Percentiles rank a stretch among this genome's conserved stretches.
These are phyloP conservation scores for Globisporangium nagaii DNA, from an alignment of 352 stramenopile species.

Conservation along the genomic window DNA sequence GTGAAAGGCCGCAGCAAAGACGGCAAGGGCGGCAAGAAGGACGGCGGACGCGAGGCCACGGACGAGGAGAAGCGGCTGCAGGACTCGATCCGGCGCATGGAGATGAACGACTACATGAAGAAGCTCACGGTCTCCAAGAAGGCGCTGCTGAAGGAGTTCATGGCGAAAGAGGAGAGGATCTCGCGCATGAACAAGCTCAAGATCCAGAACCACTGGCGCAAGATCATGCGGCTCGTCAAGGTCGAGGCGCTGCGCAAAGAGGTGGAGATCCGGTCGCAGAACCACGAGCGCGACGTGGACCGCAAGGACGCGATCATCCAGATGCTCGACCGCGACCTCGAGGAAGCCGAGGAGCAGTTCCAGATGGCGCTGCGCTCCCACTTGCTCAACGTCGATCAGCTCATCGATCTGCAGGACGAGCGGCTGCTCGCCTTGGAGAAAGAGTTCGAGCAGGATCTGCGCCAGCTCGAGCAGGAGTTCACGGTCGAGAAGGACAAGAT, in stretches of 20 bases:
- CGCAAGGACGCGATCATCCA: conserved; percentile 93
- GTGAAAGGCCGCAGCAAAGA: conserved; percentile 80
- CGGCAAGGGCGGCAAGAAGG: conserved; percentile 53
- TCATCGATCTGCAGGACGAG: conserved; percentile 90
- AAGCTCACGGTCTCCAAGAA: conserved; percentile 78
- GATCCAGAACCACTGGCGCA: conserved; percentile 94
- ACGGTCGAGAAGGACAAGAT: conserved; percentile 82
- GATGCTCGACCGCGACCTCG: conserved; percentile 92
- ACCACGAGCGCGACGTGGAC: conserved; percentile 94
- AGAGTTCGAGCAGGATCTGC: conserved; percentile 87
- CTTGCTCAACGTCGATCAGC: conserved; percentile 87
- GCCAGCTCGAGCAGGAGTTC: conserved; percentile 82
- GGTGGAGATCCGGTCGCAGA: conserved; percentile 90
- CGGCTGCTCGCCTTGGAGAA: conserved; percentile 86
- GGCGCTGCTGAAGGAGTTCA: conserved; percentile 65
- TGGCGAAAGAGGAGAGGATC: conserved; percentile 65
- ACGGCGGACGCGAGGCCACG: conserved; percentile 28
- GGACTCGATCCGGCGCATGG: conserved; percentile 74
- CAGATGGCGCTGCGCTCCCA: conserved; percentile 88
- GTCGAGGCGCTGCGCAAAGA: conserved; percentile 89
- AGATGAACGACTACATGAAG: conserved; percentile 86
- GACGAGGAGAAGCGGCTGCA: conserved; percentile 69
- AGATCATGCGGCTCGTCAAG: conserved; percentile 95
- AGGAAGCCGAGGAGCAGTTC: conserved; percentile 93
- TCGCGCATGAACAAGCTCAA: conserved; percentile 87